Evolutionary conservation across 1,139 yeast species (phyloP), one percentile per base, ranked within the genome.

Genomic region (Suhomyces choctaworum): DNA sequence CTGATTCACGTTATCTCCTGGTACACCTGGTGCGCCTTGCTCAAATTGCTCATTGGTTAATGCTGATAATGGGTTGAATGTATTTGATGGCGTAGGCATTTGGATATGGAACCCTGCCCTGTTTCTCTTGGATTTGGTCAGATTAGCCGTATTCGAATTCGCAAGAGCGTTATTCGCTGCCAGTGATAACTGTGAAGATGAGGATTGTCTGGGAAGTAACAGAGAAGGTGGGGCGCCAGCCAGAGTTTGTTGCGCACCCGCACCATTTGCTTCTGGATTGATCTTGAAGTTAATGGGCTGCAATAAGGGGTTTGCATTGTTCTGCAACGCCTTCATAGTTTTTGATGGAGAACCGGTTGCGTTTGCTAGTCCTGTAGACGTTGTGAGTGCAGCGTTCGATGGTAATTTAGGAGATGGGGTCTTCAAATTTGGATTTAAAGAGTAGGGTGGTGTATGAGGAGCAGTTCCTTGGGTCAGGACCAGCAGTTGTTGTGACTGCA

Each of bases 241-340:
- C 10, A 29, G 25, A 7, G 35, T 15, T 3, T 17, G 7, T 21
- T 16, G 6, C 7, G 7, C 8, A 8, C 20, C 8, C 17, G 23
- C 5, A 6, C n/a, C 22, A 31, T 8, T 16, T 17, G 20, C 22
- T 11, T 39, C 37, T 16, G 36, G 26, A 16, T 33, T 35, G 22
- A 54, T 39, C 41, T 73, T 73, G 44, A 70, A 71, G 50, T 80
- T 80, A 35, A 80, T 71, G 0, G 87, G 86, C 46, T 79, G 85
- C 34, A 80, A 60, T 27, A 80, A 58, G 4, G 82, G 78, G 42
- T 66, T 70, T 12, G 66, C 51, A 42, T 57, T 58, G 19, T 70
- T 50, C 21, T 70, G 74, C 16, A 76, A 58, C 3, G 82, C 80
- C 47, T 76, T 74, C 82, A 77, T 78, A 1, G 72, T 60, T 47